These are phyloP conservation scores for Amaranthus cruentus DNA, from an alignment of 148 eudicot species.

Conservation along the genomic window DNA sequence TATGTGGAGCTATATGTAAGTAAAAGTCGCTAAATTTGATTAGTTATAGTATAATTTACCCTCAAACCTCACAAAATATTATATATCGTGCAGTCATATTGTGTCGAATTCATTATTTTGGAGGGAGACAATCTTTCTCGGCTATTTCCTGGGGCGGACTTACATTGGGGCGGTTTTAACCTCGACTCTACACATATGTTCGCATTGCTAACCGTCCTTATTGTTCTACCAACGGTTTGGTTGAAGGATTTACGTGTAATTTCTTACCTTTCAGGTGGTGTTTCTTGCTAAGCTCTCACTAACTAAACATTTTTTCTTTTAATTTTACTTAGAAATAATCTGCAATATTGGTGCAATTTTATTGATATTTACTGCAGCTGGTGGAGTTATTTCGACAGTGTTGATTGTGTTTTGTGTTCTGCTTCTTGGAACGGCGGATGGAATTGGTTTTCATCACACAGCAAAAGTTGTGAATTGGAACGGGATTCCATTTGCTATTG, in stretches of 20 bases:
- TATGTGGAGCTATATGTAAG: conserved; percentile 91
- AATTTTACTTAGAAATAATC: neutral
- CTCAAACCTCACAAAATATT: conserved; percentile 7
- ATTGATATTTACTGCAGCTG: conserved; percentile 47
- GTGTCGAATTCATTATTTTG: conserved; percentile 87
- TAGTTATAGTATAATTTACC: neutral
- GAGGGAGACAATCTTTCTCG: conserved; percentile 84
- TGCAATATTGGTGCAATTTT: neutral
- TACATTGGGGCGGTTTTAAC: conserved; percentile 46
- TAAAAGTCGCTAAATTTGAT: neutral
- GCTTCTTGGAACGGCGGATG: conserved; percentile 55
- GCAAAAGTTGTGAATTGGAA: conserved; percentile 57
- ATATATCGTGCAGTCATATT: conserved; percentile 57
- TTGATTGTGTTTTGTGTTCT: conserved; percentile 59
- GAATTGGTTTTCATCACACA: conserved; percentile 54
- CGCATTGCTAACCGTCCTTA: conserved; percentile 57
- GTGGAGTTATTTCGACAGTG: conserved; percentile 68
- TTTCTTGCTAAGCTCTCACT: neutral
- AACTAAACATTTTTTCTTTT: too few relatives aligned
- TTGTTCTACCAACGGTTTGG: conserved; percentile 78
- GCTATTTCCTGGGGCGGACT: conserved; percentile 64
- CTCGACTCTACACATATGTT: conserved; percentile 68
- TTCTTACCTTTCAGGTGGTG: conserved; percentile 79
- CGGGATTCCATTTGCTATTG: conserved; percentile 78
- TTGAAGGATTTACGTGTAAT: conserved; percentile 64